Base-by-base conservation (phyloP, 106 monocot species). In the Platanthera guangdongensis region DNA sequence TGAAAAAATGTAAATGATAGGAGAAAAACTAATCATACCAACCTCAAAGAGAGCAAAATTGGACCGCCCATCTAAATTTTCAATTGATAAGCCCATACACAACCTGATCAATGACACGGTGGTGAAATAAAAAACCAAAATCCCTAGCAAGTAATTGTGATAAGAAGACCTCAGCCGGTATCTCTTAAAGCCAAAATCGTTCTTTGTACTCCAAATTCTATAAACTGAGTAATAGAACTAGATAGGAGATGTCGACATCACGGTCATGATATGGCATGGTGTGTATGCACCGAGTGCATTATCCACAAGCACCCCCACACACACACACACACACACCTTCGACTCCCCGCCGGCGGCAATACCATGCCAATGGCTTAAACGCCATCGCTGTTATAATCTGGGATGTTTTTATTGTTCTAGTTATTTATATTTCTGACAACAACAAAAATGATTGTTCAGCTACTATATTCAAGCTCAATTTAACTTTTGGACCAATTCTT, bases 241-340 rank as follows among this genome's bases (percentile, higher is more conserved):
- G 25, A 78, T 97, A 80, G 51, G 96, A 97, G 64, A 93, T 84
- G 78, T 87, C 79, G n/a, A n/a, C n/a, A n/a, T n/a, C n/a, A n/a
- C n/a, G n/a, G n/a, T n/a, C n/a, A n/a, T n/a, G n/a, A n/a, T 4
- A 91, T 86, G 88, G 50, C 97, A 97, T 13, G 97, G 97, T 4
- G 97, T 97, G 83, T 97, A 97, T 9, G 84, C 76, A 0, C 97
- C 97, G 32, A 97, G 83, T 0, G 93, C 97, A 80, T 86, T 97
- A 82, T 88, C 81, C 55, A 86, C 89, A 30, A 76, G 60, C 78
- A 53, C 76, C 47, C 80, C 49, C 97, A n/a, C n/a, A n/a, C n/a
- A n/a, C n/a, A n/a, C n/a, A n/a, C n/a, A n/a, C n/a, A n/a, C n/a
- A n/a, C n/a, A n/a, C 97, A 97, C 25, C 81, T 81, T 25, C 84